Evolutionary conservation across 352 stramenopile species (phyloP).

Genomic region (Globisporangium heterothallicum): DNA sequence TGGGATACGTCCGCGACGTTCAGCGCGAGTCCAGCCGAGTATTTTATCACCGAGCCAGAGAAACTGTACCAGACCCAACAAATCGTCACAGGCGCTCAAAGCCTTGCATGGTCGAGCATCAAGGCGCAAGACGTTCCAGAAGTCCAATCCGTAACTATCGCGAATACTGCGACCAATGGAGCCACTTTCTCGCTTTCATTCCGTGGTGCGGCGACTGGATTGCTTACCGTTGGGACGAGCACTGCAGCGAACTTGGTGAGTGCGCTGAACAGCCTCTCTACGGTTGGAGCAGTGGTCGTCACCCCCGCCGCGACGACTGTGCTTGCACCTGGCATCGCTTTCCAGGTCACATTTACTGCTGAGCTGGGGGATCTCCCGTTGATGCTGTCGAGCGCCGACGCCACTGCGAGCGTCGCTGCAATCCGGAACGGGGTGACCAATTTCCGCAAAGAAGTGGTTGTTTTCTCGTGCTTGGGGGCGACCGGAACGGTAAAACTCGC

Average conservation of each 20-base stretch:
- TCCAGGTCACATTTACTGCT: slow-evolving; percentile 54
- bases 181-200: slow-evolving; percentile 52
- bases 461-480: slow-evolving; percentile 44
- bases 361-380: slow-evolving; percentile 43
- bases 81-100: slow-evolving; percentile 45
- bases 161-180: slow-evolving; percentile 3
- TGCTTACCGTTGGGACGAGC: slow-evolving; percentile 30
- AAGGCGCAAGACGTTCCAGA: slow-evolving; percentile 26
- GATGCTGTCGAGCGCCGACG: slow-evolving; percentile 13
- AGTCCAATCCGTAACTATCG: slow-evolving; percentile 45
- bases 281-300: slow-evolving; percentile 40
- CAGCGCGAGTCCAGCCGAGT: slow-evolving; percentile 35
- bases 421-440: slow-evolving; percentile 34
- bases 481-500: slow-evolving; percentile 31
- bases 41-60: slow-evolving; percentile 44
- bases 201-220: slow-evolving; percentile 25
- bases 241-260: slow-evolving; percentile 25
- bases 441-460: slow-evolving; percentile 59
- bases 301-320: slow-evolving; percentile 20
- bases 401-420: slow-evolving; percentile 23
- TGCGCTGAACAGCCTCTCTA: slow-evolving; percentile 32
- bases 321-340: slow-evolving; percentile 16
- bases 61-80: slow-evolving; percentile 47
- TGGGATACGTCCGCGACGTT: slow-evolving; percentile 65
- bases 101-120: slow-evolving; percentile 48